These are phyloP conservation scores for Aspergillus ellipticus DNA, from an alignment of 495 filamentous ascomycete species.

Conservation along the genomic window DNA sequence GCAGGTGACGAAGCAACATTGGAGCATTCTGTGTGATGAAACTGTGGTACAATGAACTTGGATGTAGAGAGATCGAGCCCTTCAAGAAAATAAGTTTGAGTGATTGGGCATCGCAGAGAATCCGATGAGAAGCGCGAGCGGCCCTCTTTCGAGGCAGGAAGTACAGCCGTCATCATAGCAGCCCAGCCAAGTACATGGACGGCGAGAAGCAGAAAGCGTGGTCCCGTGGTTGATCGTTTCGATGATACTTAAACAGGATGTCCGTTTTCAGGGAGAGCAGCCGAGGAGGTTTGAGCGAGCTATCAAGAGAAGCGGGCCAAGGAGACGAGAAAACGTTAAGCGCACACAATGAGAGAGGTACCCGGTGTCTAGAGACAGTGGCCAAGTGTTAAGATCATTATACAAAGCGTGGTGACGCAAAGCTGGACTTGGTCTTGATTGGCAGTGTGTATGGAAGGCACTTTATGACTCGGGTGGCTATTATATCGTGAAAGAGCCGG, in stretches of 20 bases:
- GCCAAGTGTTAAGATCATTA: not conserved
- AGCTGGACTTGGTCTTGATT: not conserved
- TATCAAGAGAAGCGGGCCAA: not conserved
- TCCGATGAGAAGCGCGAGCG: conserved; percentile 38
- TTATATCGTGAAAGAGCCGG: not conserved
- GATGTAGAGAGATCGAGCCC: conserved; percentile 22
- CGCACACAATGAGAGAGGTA: not conserved
- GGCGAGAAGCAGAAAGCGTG: not conserved
- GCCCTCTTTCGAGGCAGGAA: conserved; percentile 34
- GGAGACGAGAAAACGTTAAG: not conserved
- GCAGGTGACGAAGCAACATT: conserved; percentile 31
- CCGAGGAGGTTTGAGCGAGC: not conserved
- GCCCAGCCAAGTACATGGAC: conserved; percentile 1
- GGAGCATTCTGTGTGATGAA: conserved; percentile 30
- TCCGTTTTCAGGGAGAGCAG: too few relatives aligned
- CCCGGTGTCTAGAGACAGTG: not conserved
- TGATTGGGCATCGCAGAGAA: conserved; percentile 37
- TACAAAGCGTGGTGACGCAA: not conserved
- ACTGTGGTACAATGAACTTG: conserved; percentile 37
- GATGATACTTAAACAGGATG: not conserved
- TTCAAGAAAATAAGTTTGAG: conserved; percentile 43
- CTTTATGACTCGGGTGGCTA: not conserved
- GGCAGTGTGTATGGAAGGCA: not conserved
- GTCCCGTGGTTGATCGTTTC: too few relatives aligned
- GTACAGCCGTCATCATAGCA: conserved; percentile 43